These are phyloP conservation scores for Aspergillus sp. DNA, from an alignment of 2,329 filamentous ascomycete species.

Conservation along the genomic window DNA sequence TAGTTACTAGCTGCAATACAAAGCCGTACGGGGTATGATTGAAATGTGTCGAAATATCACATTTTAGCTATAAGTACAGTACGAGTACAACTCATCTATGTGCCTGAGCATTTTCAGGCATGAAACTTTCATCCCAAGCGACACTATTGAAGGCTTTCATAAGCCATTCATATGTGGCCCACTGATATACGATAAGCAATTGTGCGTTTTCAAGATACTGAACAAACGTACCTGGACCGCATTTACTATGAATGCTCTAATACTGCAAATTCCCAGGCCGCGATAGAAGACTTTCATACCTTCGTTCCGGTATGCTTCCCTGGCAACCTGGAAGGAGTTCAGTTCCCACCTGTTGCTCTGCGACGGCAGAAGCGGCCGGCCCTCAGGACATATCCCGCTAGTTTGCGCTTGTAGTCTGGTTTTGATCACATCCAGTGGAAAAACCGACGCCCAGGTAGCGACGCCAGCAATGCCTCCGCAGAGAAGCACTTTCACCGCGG, in stretches of 20 bases:
- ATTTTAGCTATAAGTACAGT: background rate
- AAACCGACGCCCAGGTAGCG: slow-evolving; percentile 82
- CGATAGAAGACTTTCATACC: slow-evolving; percentile 62
- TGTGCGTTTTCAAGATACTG: background rate
- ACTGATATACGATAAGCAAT: slow-evolving; percentile 45
- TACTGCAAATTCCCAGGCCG: slow-evolving; percentile 72
- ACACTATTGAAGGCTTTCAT: slow-evolving; percentile 48
- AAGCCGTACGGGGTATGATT: slow-evolving; percentile 16
- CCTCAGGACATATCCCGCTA: slow-evolving; percentile 17
- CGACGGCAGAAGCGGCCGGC: slow-evolving; percentile 16
- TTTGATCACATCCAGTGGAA: slow-evolving; percentile 87
- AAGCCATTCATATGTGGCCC: slow-evolving; percentile 85
- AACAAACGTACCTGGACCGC: slow-evolving; percentile 57
- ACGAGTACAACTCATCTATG: background rate
- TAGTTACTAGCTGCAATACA: slow-evolving; percentile 23
- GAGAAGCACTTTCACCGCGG: slow-evolving; percentile 61
- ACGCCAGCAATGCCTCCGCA: slow-evolving; percentile 85
- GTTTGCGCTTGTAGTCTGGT: slow-evolving; percentile 78
- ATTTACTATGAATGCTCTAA: slow-evolving; percentile 85
- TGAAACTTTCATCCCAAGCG: background rate
- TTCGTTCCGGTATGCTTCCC: slow-evolving; percentile 57
- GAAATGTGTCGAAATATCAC: slow-evolving; percentile 17
- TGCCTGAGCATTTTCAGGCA: slow-evolving; percentile 6
- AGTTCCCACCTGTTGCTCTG: slow-evolving; percentile 19
- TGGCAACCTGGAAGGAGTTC: slow-evolving; percentile 59